phyloP scores from a whole-genome alignment of 2,329 filamentous ascomycete genomes.

The Ophiocordyceps camponoti-leonardi region DNA sequence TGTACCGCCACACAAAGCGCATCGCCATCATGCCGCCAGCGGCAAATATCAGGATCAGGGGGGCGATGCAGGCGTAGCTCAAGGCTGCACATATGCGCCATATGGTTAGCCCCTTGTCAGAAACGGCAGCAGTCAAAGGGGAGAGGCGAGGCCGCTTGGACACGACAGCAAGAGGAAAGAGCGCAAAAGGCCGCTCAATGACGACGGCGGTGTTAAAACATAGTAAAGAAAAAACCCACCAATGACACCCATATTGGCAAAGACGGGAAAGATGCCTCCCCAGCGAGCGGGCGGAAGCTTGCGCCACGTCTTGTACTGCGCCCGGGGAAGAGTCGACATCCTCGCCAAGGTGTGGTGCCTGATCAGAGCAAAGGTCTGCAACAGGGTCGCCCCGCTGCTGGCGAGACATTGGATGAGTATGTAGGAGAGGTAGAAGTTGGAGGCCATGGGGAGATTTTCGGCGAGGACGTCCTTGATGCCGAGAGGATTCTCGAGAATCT shows the following conservation, averaged over 20 bases:
- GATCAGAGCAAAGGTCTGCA: conserved; percentile 51
- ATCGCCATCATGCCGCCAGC: conserved; percentile 63
- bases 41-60: conserved; percentile 68
- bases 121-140: background rate
- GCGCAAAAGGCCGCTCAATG: too few species aligned
- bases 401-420: conserved; percentile 83
- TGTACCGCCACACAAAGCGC: conserved; percentile 81
- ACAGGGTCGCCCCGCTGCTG: conserved; percentile 55
- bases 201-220: too few species aligned
- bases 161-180: too few species aligned
- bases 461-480: conserved; percentile 49
- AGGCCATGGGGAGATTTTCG: conserved; percentile 58
- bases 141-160: too few species aligned
- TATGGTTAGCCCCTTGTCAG: background rate
- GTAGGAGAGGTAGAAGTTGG: conserved; percentile 90
- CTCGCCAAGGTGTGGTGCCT: conserved; percentile 44
- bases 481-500: conserved; percentile 46
- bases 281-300: conserved; percentile 57
- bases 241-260: conserved; percentile 67
- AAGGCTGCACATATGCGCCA: conserved; percentile 38
- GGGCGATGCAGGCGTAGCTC: conserved; percentile 74
- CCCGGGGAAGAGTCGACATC: conserved; percentile 61
- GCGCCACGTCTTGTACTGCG: conserved; percentile 65
- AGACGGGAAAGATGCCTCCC: conserved; percentile 69
- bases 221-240: conserved; percentile 27